Base-by-base conservation (phyloP, 2,329 filamentous ascomycete species). In the Colletotrichum higginsianum region DNA sequence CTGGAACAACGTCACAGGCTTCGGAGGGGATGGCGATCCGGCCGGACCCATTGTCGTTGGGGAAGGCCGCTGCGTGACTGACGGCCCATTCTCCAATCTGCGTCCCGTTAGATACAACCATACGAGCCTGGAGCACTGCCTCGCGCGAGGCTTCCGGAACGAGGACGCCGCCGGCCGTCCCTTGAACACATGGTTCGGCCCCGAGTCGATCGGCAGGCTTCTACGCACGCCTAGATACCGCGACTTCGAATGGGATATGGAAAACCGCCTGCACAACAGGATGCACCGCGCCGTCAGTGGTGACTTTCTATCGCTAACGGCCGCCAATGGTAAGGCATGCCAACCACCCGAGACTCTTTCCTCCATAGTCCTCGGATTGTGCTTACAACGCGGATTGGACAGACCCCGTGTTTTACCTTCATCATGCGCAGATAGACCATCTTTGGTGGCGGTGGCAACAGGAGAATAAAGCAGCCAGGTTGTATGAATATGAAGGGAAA, bases 91-190 rank as follows among this genome's bases (percentile, higher is more conserved):
- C 60, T 49, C 67, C 4, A 52, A 75, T 13, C 53, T 75, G 38
- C 70, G 70, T 12, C 70, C 73, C 21, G 47, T 71, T 12, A n/a
- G 66, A n/a, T 74, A 73, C 60, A 71, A 74, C 40, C 73, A 73
- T 30, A 67, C 49, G 5, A 52, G 49, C 26, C 16, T 46, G 7
- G 23, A 30, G 15, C 73, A 74, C 30, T 74, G 72, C 61, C 21
- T 74, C 12, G 23, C 60, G 9, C 30, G 60, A 11, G 60, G 60
- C 7, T 62, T 62, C 0, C 46, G 47, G 30, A 23, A 21, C n/a
- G 40, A 30, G 8, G 53, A 56, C 4, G 3, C 18, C 7, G 30
- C 13, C 1, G 53, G 30, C 15, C 18, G 53, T 7, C 30, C 53
- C 6, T 16, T 56, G 53, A 11, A 18, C 18, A 16, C 53, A 9